phyloP scores from a whole-genome alignment of 2,329 filamentous ascomycete genomes.

The Alternaria ethzedia region DNA sequence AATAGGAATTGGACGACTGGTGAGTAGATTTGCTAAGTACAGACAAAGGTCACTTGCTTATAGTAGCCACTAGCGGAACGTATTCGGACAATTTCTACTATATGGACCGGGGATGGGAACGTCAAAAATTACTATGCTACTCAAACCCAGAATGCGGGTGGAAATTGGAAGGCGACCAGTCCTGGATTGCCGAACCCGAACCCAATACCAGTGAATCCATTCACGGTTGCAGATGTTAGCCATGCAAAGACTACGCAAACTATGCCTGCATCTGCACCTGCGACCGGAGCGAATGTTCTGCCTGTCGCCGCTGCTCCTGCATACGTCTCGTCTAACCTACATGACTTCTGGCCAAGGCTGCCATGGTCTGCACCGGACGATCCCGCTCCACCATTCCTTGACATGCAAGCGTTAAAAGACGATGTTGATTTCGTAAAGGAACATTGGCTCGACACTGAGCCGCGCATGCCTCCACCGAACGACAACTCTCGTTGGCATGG shows the following conservation, averaged over 20 bases:
- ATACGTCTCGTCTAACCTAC: neutral
- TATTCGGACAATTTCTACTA: neutral
- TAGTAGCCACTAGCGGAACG: neutral
- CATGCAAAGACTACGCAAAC: neutral
- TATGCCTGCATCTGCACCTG: neutral
- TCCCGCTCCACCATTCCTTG: neutral
- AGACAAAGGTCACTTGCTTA: neutral
- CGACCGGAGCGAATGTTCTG: neutral
- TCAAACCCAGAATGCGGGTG: neutral
- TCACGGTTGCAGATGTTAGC: neutral
- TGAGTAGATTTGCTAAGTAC: neutral
- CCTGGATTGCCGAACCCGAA: neutral
- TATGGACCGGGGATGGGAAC: neutral
- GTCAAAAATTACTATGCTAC: neutral
- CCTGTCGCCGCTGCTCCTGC: neutral
- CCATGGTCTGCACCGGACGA: neutral
- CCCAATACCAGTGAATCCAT: neutral
- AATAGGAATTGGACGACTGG: neutral
- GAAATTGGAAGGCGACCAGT: neutral
- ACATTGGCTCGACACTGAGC: neutral
- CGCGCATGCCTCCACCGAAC: neutral
- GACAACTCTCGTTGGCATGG: neutral
- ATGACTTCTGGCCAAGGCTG: constrained; percentile 1
- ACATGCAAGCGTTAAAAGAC: neutral
- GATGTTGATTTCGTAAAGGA: neutral